phyloP scores from a whole-genome alignment of 352 stramenopile species.

The Phytophthora pluvialis region DNA sequence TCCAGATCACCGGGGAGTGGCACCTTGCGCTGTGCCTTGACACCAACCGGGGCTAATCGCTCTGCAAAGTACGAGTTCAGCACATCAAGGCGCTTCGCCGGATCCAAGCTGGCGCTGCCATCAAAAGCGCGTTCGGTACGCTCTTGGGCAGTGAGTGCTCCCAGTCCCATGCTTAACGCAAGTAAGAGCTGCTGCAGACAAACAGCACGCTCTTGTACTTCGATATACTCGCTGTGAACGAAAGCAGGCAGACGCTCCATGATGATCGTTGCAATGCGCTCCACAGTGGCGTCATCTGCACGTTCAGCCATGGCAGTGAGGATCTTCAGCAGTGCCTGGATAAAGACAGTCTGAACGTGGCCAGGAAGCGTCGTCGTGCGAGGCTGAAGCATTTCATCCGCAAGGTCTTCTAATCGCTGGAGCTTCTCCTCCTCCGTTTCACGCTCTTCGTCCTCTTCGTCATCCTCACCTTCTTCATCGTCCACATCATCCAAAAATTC shows the following conservation, averaged over 20 bases:
- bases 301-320: conserved; percentile 78
- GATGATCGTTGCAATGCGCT: conserved; percentile 87
- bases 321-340: conserved; percentile 94
- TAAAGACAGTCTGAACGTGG: conserved; percentile 94
- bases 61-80: conserved; percentile 85
- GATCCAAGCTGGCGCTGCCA: conserved; percentile 48
- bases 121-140: conserved; percentile 76
- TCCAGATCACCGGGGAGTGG: conserved; percentile 86
- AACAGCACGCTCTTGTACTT: conserved; percentile 96
- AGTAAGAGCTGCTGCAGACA: conserved; percentile 81
- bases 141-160: conserved; percentile 62
- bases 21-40: conserved; percentile 93
- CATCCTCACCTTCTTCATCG: conserved; percentile 78
- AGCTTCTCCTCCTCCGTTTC: conserved; percentile 86
- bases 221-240: conserved; percentile 91
- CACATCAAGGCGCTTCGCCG: conserved; percentile 56
- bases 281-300: conserved; percentile 79
- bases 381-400: conserved; percentile 83
- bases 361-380: conserved; percentile 81
- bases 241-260: conserved; percentile 87
- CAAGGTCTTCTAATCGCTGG: conserved; percentile 84
- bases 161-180: conserved; percentile 64
- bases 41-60: conserved; percentile 85
- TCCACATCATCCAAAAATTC: conserved; percentile 89
- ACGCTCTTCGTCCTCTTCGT: conserved; percentile 75